Base-by-base conservation (phyloP, 1,284 basidiomycete species). In the Lignosus rhinocerotis region DNA sequence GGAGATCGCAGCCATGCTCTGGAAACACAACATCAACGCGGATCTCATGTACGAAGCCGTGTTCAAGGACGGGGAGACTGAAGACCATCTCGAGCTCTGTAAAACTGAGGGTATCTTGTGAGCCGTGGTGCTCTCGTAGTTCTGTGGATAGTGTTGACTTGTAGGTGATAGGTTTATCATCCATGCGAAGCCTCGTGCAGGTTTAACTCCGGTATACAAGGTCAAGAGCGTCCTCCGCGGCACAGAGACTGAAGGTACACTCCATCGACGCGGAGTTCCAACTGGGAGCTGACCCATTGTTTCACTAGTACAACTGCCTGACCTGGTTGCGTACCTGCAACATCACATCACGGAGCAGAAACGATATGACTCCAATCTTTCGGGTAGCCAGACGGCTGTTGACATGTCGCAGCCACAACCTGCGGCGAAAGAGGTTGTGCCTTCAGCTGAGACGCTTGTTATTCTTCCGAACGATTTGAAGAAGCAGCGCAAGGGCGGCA, bases 11-110 rank as follows among this genome's bases (percentile, higher is more conserved):
- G 77, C 88, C 2, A 81, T 88, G 61, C 76, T 95, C 25, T 95
- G 93, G 93, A 80, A 86, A 62, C 80, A 92, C 66, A 84, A 84
- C 51, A 93, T 95, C 68, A 90, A 90, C 62, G 88, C 92, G 0
- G 93, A 95, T 73, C 75, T 95, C 60, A 93, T 94, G 85, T 94
- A 94, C 67, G 91, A 93, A 61, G 80, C 81, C 6, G 86, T 83
- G 10, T 70, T 92, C 43, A 75, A 76, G 2, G 84, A 86, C 59
- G 71, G 75, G 6, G 85, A 88, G 53, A 78, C 83, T 59, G 87
- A 89, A 71, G 84, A 81, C 56, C 79, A 88, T 63, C 72, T 84
- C 17, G 87, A 88, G 45, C 73, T 82, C 32, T 93, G 90, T 67
- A 74, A 75, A n/a, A 75, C 85, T 21, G 90, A 93, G 70, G 90